Percentiles rank a stretch among this genome's conserved stretches.
Evolutionary conservation across 2,329 filamentous ascomycete species (phyloP).

Genomic region (Thielaviopsis ethacetica): DNA sequence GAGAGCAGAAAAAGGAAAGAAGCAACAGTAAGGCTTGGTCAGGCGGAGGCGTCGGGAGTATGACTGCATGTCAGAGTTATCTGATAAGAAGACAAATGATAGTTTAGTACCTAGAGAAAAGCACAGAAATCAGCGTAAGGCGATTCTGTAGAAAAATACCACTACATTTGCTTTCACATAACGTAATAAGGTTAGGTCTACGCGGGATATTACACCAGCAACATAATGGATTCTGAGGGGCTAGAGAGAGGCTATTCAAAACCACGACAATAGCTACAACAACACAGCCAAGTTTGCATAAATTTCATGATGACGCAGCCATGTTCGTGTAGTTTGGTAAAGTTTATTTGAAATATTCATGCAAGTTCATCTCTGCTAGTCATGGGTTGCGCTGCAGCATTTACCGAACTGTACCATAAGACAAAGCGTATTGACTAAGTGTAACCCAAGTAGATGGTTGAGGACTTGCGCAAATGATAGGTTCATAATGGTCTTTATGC

Average conservation of each 20-base stretch:
- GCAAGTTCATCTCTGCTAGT: background rate
- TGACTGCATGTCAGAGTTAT: background rate
- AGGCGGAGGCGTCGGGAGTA: background rate
- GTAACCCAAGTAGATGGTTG: background rate
- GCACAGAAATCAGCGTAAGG: too few species aligned
- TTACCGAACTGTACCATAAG: background rate
- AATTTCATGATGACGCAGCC: background rate
- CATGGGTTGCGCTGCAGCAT: background rate
- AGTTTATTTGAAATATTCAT: background rate
- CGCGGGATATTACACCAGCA: too few species aligned
- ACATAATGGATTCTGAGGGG: too few species aligned
- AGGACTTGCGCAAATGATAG: too few species aligned
- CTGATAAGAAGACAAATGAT: background rate
- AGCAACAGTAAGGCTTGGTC: background rate
- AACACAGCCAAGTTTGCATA: too few species aligned
- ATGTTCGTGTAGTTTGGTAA: background rate
- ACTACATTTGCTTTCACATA: too few species aligned
- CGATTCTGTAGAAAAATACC: too few species aligned
- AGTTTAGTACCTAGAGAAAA: background rate
- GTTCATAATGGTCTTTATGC: too few species aligned
- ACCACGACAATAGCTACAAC: too few species aligned
- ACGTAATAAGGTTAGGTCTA: too few species aligned
- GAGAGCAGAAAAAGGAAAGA: background rate
- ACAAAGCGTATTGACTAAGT: background rate
- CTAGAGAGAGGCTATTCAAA: too few species aligned